phyloP scores from a whole-genome alignment of 148 eudicot genomes.

The Arbutus unedo region DNA sequence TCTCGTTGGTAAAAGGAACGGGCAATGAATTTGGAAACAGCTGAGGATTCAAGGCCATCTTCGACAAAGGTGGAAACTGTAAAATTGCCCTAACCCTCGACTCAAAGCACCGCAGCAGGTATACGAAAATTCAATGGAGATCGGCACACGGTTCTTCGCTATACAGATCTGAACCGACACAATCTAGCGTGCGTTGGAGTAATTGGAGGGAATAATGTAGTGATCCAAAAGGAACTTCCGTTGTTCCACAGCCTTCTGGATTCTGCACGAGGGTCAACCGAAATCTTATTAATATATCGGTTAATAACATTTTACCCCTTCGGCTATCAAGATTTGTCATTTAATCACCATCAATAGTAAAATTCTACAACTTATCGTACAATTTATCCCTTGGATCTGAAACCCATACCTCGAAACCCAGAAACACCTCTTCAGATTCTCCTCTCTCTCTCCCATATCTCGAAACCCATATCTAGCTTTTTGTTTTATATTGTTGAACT shows the following conservation, averaged over 20 bases:
- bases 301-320: too few relatives aligned
- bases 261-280: not conserved
- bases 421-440: too few relatives aligned
- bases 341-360: too few relatives aligned
- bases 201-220: not conserved
- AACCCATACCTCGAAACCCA: too few relatives aligned
- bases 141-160: not conserved
- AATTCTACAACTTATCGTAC: too few relatives aligned
- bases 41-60: conserved; percentile 87
- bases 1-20: conserved; percentile 75
- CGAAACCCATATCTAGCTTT: too few relatives aligned
- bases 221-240: not conserved
- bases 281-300: too few relatives aligned
- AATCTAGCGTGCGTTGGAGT: not conserved
- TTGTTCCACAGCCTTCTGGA: conserved; percentile 4
- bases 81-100: not conserved
- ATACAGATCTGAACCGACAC: not conserved
- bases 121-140: not conserved
- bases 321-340: too few relatives aligned
- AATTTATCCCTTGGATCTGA: too few relatives aligned
- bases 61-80: not conserved
- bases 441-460: too few relatives aligned
- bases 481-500: too few relatives aligned
- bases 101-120: not conserved
- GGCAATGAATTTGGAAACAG: conserved; percentile 81